These are phyloP conservation scores for Alternaria postmessia DNA, from an alignment of 2,329 filamentous ascomycete genomes.

Conservation along the genomic window DNA sequence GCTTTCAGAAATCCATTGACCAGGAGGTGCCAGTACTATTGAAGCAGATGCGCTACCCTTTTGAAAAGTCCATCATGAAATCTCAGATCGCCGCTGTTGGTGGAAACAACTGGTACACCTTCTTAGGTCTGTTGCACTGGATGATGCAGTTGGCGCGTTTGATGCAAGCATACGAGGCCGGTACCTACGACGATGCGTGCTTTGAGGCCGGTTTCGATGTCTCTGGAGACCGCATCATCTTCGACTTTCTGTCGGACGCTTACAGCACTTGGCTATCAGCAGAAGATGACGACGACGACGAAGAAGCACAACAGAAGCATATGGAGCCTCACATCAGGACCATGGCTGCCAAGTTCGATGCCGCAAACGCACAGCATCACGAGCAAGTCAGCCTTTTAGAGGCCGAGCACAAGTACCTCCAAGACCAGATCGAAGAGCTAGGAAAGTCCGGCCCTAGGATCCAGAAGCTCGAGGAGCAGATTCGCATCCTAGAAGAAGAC, in stretches of 20 bases:
- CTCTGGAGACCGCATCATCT: slow-evolving; percentile 89
- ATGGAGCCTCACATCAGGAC: slow-evolving; percentile 83
- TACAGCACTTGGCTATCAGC: slow-evolving; percentile 95
- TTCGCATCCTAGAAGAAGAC: slow-evolving; percentile 93
- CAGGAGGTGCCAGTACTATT: slow-evolving; percentile 91
- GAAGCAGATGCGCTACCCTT: slow-evolving; percentile 93
- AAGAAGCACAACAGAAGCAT: slow-evolving; percentile 73
- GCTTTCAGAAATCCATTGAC: slow-evolving; percentile 93
- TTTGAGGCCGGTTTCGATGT: slow-evolving; percentile 88
- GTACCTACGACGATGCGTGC: slow-evolving; percentile 89
- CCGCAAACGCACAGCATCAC: slow-evolving; percentile 82
- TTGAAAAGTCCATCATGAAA: slow-evolving; percentile 94
- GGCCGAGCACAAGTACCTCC: slow-evolving; percentile 80
- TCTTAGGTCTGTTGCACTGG: slow-evolving; percentile 94
- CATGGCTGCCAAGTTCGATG: slow-evolving; percentile 89
- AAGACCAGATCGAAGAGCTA: slow-evolving; percentile 87
- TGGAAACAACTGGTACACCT: slow-evolving; percentile 96
- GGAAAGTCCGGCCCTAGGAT: slow-evolving; percentile 87
- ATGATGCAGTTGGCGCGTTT: slow-evolving; percentile 98
- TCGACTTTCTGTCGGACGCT: slow-evolving; percentile 86
- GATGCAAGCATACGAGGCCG: slow-evolving; percentile 81
- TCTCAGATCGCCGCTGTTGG: slow-evolving; percentile 94
- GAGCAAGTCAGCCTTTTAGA: slow-evolving; percentile 87
- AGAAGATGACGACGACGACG: slow-evolving; percentile 76
- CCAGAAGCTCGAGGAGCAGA: slow-evolving; percentile 83